Evolutionary conservation across 1,284 basidiomycete species (phyloP).

Genomic region (Ustilago esculenta): DNA sequence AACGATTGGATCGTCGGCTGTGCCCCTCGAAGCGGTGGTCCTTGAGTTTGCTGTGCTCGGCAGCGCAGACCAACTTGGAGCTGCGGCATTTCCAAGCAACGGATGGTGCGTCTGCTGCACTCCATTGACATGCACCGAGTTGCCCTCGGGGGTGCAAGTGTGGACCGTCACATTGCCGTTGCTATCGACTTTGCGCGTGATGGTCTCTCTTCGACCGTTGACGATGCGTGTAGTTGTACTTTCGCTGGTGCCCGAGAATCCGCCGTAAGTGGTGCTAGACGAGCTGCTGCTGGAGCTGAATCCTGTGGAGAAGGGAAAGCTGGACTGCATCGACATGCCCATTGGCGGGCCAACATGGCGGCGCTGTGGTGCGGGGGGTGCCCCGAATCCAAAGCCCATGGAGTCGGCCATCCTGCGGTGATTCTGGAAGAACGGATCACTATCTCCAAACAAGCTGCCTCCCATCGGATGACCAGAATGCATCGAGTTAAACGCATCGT

Average conservation of each 20-base stretch:
- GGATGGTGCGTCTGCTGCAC: constrained; percentile 47
- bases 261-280: constrained; percentile 23
- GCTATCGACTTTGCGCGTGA: constrained; percentile 52
- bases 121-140: constrained; percentile 56
- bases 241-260: constrained; percentile 33
- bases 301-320: constrained; percentile 5
- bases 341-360: constrained; percentile 2
- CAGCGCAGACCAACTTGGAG: neutral
- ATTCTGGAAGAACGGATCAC: constrained; percentile 53
- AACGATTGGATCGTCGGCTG: constrained; percentile 32
- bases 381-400: constrained; percentile 46
- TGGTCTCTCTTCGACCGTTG: constrained; percentile 56
- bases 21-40: neutral
- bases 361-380: constrained; percentile 8
- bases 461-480: constrained; percentile 6
- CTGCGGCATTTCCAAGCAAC: constrained; percentile 14
- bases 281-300: constrained; percentile 13
- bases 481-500: constrained; percentile 25
- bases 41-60: neutral
- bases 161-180: constrained; percentile 59
- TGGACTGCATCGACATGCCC: constrained; percentile 17
- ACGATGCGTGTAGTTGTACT: constrained; percentile 51
- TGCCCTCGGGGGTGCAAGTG: constrained; percentile 49
- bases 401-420: constrained; percentile 51
- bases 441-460: constrained; percentile 27